Evolutionary conservation across 2,329 filamentous ascomycete genomes (phyloP).

Genomic region (Coniochaeta pulveracea): DNA sequence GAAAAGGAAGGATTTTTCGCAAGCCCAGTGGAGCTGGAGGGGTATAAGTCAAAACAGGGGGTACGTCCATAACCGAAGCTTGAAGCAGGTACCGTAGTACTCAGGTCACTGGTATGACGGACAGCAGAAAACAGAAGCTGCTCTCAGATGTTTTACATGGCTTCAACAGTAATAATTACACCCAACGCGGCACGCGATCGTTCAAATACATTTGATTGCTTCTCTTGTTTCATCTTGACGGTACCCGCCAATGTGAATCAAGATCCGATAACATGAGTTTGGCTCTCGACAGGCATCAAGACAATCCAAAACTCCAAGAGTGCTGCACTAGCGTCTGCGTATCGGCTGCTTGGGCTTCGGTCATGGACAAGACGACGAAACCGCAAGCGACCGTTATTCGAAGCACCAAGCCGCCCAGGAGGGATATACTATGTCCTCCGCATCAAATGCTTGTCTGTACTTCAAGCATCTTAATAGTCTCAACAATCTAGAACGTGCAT

Average conservation of each 20-base stretch:
- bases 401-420: neutral
- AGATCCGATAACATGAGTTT: no score
- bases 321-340: no score
- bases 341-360: no score
- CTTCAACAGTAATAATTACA: neutral
- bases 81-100: neutral
- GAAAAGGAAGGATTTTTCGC: neutral
- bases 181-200: neutral
- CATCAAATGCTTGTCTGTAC: no score
- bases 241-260: no score
- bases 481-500: neutral
- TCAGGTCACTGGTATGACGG: neutral
- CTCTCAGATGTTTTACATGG: neutral
- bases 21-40: slow-evolving; percentile 1
- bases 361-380: neutral
- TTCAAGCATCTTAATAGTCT: no score
- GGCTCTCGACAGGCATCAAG: no score
- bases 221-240: no score
- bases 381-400: neutral
- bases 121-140: neutral
- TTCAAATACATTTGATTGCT: neutral
- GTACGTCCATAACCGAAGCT: neutral
- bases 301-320: no score
- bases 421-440: no score
- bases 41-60: neutral